Evolutionary conservation across 768 basidiomycete species (phyloP), one percentile per base, ranked within the genome.

Genomic region (Daedaleopsis sinensis): DNA sequence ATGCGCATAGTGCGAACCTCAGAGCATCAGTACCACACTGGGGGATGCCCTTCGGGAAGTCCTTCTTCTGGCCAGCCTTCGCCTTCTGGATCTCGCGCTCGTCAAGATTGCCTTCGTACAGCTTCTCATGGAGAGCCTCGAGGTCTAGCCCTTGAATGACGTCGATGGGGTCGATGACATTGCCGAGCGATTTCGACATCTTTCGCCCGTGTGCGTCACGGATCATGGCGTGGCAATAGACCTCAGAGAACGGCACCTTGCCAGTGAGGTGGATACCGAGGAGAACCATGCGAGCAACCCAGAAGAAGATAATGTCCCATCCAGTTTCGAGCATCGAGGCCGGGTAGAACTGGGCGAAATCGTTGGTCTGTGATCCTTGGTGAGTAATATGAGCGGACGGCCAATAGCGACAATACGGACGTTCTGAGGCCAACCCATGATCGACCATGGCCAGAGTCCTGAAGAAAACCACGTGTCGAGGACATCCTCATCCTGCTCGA

Each of bases 271-370:
- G 83, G 68, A 94, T 77, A 46, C 97, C 96, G 38, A 98, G 86
- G 70, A 99, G 78, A 52, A 92, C 96, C 96, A 98, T 99, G 46
- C 97, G 90, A 16, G 97, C 96, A 8, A 98, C 96, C 97, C 97
- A 99, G 85, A 98, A 98, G 83, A 96, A 96, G n/a, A 99, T 76
- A 69, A 98, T 98, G 65, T 98, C 97, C 96, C 97, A 98, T 49
- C 97, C 97, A 0, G 97, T 99, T 78, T 98, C 97, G 35, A 98
- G 85, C 47, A 98, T 67, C n/a, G 88, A 84, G 2, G 93, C 78
- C 0, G 97, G 97, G 74, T 96, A 99, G 79, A 93, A 98, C 35
- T 80, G 78, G 65, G 87, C 73, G 44, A 93, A 67, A 71, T 98
- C 96, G 5, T 77, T 63, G 0, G 94, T 95, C 93, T 94, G 64